Evolutionary conservation across 2,329 filamentous ascomycete species (phyloP), one percentile per base, ranked within the genome.

Genomic region (Emmonsia crescens): DNA sequence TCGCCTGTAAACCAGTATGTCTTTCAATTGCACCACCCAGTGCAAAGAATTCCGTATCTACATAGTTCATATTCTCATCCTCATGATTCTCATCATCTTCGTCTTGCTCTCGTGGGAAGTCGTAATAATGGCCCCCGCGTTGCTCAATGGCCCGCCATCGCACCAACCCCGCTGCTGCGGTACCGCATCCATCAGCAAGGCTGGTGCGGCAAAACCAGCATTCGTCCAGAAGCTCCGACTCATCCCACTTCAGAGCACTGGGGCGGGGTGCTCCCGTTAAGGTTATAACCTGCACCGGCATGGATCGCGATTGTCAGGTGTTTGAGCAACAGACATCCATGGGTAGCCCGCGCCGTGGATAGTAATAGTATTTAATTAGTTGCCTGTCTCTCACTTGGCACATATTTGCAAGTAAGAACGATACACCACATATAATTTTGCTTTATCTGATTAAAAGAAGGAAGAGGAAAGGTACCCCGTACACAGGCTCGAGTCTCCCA

Each of bases 211-310:
- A 70, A 2, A 60, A 60, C 46, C 59, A 60, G 59, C 59, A 60
- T 31, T 51, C 49, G 36, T 38, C 57, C 21, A 85, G 73, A 46
- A 89, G 77, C n/a, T 71, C 67, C 1, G 73, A 66, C 14, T 80
- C 71, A 54, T 79, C 71, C 82, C 86, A 89, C 48, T 79, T 72
- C 27, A 90, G 76, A 29, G 76, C 73, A 10, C 73, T 74, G 36
- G 75, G 70, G 40, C 79, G 73, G 2, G 88, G 88, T n/a, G 87
- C 85, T 29, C 87, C 87, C 60, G 81, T 78, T 61, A 86, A 73
- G 63, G 84, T 78, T 60, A 83, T 79, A 66, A 68, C 65, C 61
- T 67, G 74, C 52, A 52, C 62, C 33, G 70, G 57, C 73, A 75
- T 75, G 31, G 59, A n/a, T 46, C 2, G 40, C 29, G 31, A 27